phyloP scores from a whole-genome alignment of 768 basidiomycete species.

The Sarcodon sp. region DNA sequence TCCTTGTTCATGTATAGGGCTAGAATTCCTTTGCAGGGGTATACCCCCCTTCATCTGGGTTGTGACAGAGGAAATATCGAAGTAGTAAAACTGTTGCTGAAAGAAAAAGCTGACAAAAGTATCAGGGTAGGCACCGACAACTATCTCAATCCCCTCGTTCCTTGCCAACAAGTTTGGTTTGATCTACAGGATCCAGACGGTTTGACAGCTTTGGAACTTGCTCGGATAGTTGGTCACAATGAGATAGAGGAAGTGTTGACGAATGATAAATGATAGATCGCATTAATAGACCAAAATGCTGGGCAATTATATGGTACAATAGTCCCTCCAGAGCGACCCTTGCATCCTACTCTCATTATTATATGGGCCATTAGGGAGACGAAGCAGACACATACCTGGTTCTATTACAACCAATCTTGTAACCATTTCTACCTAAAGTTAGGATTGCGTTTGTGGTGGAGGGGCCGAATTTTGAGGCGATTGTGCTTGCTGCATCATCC shows the following conservation, averaged over 20 bases:
- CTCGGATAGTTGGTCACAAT: conserved; percentile 41
- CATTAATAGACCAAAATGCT: background rate
- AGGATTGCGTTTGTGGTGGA: conserved; percentile 2
- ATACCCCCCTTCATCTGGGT: conserved; percentile 79
- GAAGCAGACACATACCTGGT: too few species aligned
- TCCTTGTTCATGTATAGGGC: background rate
- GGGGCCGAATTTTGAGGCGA: background rate
- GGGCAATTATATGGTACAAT: conserved; percentile 3
- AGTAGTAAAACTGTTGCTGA: conserved; percentile 44
- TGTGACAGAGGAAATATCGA: conserved; percentile 64
- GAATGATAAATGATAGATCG: background rate
- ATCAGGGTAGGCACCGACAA: conserved; percentile 38
- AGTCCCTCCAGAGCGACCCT: too few species aligned
- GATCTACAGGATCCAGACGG: conserved; percentile 50
- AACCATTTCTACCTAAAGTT: background rate
- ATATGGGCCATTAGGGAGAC: too few species aligned
- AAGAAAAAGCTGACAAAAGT: conserved; percentile 47
- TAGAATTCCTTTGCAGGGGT: conserved; percentile 42
- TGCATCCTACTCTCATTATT: too few species aligned
- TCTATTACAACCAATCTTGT: too few species aligned
- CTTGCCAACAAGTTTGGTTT: conserved; percentile 2
- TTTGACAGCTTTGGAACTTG: conserved; percentile 46
- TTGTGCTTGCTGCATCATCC: conserved; percentile 5
- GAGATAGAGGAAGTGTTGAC: conserved; percentile 31
- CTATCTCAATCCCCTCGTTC: background rate